Evolutionary conservation across 345 rosid genomes (phyloP), one percentile per base, ranked within the genome.

Genomic region (Arabis alpina): DNA sequence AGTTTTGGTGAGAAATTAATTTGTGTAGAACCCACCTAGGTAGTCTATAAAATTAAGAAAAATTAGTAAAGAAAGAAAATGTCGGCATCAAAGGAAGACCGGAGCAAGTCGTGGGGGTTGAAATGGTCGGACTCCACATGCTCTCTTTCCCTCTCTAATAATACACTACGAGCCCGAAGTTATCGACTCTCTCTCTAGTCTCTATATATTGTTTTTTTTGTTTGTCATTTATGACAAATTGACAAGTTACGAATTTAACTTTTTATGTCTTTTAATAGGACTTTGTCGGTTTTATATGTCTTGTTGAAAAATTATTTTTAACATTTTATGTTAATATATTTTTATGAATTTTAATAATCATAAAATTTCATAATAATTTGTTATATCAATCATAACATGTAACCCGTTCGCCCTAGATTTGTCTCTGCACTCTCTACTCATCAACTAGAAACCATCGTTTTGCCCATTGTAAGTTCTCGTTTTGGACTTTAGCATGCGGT

Each of bases 91-190:
- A 43, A 47, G 70, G 74, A 75, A 45, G 78, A 75, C 74, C 27
- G 12, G 47, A 44, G 64, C 68, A 61, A 75, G 74, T 75, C 78
- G 64, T 68, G 74, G 61, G 64, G 49, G 78, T 68, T 61, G 64
- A 75, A 75, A 54, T 75, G 74, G 78, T 75, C 78, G 58, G 78
- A 68, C 57, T 53, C 58, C 78, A 74, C 78, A 74, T 74, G 74
- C 16, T 45, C 69, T 51, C 55, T 63, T 36, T 47, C 76, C 57
- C 56, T 72, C 70, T 64, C 53, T 14, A 73, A 48, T 65, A 73
- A 65, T 49, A 48, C 58, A 24, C 5, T 11, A 13, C 28, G 53
- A 54, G 45, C 54, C 51, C 43, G 6, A 19, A 32, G 24, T 23
- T 45, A 67, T 57, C 62, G 30, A 6, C 8, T 48, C 45, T 54